These are phyloP conservation scores for Tuber melanosporum DNA, from an alignment of 495 filamentous ascomycete species.

Conservation along the genomic window DNA sequence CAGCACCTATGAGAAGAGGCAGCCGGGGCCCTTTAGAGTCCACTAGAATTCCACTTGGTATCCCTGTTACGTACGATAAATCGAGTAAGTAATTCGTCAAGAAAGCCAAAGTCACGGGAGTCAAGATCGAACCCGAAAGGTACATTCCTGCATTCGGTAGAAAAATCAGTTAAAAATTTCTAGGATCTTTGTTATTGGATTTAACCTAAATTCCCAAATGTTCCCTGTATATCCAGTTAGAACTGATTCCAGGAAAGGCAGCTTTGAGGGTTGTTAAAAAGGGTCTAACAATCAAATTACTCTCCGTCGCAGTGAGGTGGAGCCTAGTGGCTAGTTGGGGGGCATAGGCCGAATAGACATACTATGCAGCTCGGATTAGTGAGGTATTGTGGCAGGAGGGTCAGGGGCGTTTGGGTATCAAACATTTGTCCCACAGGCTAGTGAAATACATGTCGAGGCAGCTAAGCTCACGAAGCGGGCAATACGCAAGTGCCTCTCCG, in stretches of 20 bases:
- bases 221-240: conserved; percentile 50
- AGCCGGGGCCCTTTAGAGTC: conserved; percentile 75
- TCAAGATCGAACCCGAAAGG: conserved; percentile 27
- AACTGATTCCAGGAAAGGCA: not conserved
- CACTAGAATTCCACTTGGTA: conserved; percentile 81
- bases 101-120: not conserved
- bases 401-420: conserved; percentile 39
- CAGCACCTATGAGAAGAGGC: conserved; percentile 64
- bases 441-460: conserved; percentile 75
- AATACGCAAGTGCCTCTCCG: conserved; percentile 29
- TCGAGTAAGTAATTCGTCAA: not conserved
- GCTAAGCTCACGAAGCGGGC: conserved; percentile 39
- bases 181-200: conserved; percentile 44
- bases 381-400: conserved; percentile 17
- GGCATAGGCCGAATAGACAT: conserved; percentile 97
- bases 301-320: conserved; percentile 79
- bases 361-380: conserved; percentile 50
- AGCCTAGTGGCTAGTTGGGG: conserved; percentile 85
- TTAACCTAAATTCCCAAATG: conserved; percentile 88
- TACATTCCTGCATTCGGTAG: conserved; percentile 35
- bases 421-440: conserved; percentile 92
- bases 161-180: conserved; percentile 22
- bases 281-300: conserved; percentile 71
- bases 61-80: conserved; percentile 49
- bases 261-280: conserved; percentile 8